Conservation (phyloP, 345 rosid species). For the Aurinia saxatilis region DNA sequence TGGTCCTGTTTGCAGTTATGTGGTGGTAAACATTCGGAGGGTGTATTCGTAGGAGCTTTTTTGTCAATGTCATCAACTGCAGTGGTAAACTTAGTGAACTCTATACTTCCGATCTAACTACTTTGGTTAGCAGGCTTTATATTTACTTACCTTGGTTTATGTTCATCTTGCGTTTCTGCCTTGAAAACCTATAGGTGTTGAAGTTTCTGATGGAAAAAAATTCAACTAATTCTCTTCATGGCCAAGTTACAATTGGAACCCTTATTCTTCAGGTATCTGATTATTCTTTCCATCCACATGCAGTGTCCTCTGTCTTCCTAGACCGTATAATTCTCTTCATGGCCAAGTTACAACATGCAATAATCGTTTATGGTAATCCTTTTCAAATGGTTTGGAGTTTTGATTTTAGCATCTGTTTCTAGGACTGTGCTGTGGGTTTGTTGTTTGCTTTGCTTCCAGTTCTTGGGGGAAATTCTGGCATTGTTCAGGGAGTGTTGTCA, state of each 20-base stretch:
- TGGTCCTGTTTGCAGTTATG: conserved; percentile 61
- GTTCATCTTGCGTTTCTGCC: neutral
- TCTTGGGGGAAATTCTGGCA: conserved; percentile 77
- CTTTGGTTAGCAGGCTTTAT: neutral
- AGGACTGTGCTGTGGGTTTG: conserved; percentile 96
- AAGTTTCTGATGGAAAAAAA: conserved; percentile 91
- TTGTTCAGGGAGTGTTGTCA: conserved; percentile 70
- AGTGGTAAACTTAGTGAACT: conserved; percentile 50
- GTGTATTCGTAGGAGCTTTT: conserved; percentile 82
- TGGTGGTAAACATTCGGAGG: conserved; percentile 81
- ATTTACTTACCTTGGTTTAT: neutral
- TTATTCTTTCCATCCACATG: conserved; percentile 3
- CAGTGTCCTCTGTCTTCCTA: neutral
- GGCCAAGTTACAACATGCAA: neutral
- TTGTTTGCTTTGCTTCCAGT: conserved; percentile 89
- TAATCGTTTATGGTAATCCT: neutral
- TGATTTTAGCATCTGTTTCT: conserved; percentile 20
- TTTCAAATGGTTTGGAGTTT: conserved; percentile 7
- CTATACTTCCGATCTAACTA: neutral
- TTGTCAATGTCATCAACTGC: conserved; percentile 97
- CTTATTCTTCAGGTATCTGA: conserved; percentile 77
- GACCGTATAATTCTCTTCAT: neutral
- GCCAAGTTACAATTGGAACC: conserved; percentile 83
- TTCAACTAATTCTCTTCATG: conserved; percentile 61
- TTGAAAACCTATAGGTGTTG: conserved; percentile 46